These are phyloP conservation scores for Neurospora cerealis DNA, from an alignment of 495 filamentous ascomycete species.

Conservation along the genomic window DNA sequence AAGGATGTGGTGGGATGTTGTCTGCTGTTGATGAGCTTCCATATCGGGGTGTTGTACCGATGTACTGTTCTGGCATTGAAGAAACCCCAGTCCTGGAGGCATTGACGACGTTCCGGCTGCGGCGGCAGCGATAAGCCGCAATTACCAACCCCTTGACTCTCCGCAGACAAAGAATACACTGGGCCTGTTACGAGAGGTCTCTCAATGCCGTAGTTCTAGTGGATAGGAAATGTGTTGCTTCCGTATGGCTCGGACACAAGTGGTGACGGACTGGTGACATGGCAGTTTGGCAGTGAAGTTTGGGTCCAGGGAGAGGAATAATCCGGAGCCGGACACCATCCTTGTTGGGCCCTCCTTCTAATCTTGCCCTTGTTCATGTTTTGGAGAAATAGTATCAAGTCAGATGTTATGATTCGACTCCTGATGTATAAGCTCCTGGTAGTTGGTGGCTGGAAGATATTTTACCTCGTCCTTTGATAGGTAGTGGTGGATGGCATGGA, in stretches of 20 bases:
- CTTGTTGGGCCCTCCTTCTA: neutral
- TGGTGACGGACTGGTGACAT: neutral
- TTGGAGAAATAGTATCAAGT: neutral
- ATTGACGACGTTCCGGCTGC: neutral
- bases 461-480: neutral
- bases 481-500: neutral
- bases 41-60: neutral
- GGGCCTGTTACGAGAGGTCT: neutral
- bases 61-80: neutral
- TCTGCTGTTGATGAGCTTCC: neutral
- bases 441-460: neutral
- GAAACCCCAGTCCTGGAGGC: neutral
- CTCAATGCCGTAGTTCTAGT: neutral
- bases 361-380: neutral
- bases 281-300: neutral
- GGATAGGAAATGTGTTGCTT: neutral
- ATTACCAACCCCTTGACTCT: neutral
- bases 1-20: neutral
- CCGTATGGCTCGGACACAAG: neutral
- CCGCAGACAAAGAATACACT: neutral
- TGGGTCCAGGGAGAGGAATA: neutral
- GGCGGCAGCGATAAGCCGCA: neutral
- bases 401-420: neutral
- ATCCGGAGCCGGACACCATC: neutral
- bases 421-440: neutral